A percentile compares a stretch with the other conserved stretches of the same genome.
Evolutionary conservation across 305 asterid genomes (phyloP).

Genomic region (Fraxinus angustifolia): DNA sequence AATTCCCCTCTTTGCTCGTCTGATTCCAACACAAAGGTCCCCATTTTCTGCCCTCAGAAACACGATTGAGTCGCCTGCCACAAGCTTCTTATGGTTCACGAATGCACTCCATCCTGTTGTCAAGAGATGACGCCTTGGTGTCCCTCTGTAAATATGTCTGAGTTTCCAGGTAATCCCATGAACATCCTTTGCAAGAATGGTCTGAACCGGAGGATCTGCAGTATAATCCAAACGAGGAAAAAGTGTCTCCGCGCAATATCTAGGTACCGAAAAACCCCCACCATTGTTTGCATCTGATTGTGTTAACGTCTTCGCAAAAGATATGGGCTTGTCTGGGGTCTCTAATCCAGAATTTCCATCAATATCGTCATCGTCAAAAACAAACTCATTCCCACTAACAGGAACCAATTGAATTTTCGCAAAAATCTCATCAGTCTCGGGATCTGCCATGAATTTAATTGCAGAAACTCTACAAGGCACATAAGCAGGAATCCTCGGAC

Average conservation of each 20-base stretch:
- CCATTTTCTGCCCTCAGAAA: constrained; percentile 66
- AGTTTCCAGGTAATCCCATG: constrained; percentile 87
- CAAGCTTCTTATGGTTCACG: constrained; percentile 82
- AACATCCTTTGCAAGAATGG: constrained; percentile 75
- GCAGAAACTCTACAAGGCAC: constrained; percentile 48
- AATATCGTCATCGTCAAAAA: constrained; percentile 36
- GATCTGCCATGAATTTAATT: constrained; percentile 70
- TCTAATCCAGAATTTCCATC: constrained; percentile 33
- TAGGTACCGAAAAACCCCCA: constrained; percentile 90
- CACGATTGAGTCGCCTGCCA: constrained; percentile 85
- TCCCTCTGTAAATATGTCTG: constrained; percentile 80
- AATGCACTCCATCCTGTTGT: constrained; percentile 93
- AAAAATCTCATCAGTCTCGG: constrained; percentile 74
- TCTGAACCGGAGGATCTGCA: constrained; percentile 86
- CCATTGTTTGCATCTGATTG: constrained; percentile 91
- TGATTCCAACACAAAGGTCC: constrained; percentile 76
- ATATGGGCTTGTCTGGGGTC: constrained; percentile 56
- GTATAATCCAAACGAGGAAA: constrained; percentile 75
- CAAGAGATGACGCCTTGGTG: constrained; percentile 84
- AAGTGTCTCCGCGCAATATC: constrained; percentile 87
- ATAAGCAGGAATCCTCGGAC: constrained; percentile 46
- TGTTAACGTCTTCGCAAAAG: constrained; percentile 79
- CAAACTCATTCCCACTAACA: constrained; percentile 24
- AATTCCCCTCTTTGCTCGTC: constrained; percentile 67
- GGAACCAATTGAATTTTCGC: constrained; percentile 57